A percentile compares a stretch with the other conserved stretches of the same genome.
phyloP scores from a whole-genome alignment of 2,329 filamentous ascomycete species.

The Sporothrix schenckii region DNA sequence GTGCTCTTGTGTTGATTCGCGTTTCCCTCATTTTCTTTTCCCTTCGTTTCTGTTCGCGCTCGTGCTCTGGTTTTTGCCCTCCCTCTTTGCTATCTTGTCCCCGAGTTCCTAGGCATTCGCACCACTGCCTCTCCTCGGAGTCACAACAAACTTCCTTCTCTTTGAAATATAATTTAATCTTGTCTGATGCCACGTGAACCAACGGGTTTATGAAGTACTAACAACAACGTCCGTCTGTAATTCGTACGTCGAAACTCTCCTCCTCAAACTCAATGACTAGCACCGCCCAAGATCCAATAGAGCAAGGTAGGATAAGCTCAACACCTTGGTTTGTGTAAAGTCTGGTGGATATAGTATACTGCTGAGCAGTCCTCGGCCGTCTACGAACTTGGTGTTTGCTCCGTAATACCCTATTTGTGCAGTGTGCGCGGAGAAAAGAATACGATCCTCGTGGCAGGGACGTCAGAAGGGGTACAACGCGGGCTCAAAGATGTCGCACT shows the following conservation, averaged over 20 bases:
- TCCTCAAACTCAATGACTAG: neutral
- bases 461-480: conserved; percentile 5
- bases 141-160: neutral
- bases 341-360: neutral
- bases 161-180: neutral
- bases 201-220: conserved; percentile 3
- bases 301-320: neutral
- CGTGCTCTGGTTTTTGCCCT: neutral
- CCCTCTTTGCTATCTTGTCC: neutral
- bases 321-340: neutral
- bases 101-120: neutral
- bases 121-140: neutral
- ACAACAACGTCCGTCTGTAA: conserved; percentile 16
- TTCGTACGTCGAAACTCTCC: neutral
- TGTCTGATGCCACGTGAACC: neutral
- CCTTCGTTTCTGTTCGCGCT: neutral
- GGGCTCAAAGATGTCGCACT: conserved; percentile 25
- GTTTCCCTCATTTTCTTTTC: conserved; percentile 10
- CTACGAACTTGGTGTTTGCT: conserved; percentile 1
- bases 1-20: conserved; percentile 8
- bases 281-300: neutral
- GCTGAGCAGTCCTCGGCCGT: neutral
- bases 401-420: conserved; percentile 12
- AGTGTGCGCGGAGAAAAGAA: conserved; percentile 10
- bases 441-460: conserved; percentile 13